Percentiles rank a stretch among this genome's conserved stretches.
Conservation (phyloP, 208 protist genomes). For the Porcisia hertigi region DNA sequence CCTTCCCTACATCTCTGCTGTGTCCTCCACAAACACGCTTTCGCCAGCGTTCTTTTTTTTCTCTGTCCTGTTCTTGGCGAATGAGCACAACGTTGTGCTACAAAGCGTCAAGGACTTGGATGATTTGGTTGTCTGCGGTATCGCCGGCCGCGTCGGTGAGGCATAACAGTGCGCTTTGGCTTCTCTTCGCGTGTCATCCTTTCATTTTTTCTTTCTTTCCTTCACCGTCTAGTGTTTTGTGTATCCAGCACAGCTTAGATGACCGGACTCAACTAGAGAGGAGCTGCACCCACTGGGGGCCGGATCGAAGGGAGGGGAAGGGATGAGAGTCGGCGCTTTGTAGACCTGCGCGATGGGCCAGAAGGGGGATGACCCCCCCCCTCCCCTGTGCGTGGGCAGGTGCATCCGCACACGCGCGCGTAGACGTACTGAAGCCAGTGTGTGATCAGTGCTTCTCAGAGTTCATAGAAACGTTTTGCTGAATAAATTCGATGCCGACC, state of each 20-base stretch:
- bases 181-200: not conserved
- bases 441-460: slow-evolving; percentile 24
- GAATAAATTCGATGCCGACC: not conserved
- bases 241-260: not conserved
- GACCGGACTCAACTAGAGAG: not conserved
- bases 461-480: slow-evolving; percentile 1
- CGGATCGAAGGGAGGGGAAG: not conserved
- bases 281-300: not conserved
- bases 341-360: not conserved
- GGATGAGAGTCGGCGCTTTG: not conserved
- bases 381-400: not conserved
- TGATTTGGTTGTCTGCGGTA: slow-evolving; percentile 61
- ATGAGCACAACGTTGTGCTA: slow-evolving; percentile 86
- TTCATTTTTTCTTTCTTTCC: not conserved
- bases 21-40: slow-evolving; percentile 79
- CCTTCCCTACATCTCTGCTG: slow-evolving; percentile 60
- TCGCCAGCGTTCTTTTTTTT: slow-evolving; percentile 93
- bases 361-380: no score
- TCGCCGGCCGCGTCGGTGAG: slow-evolving; percentile 36
- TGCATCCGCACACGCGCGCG: not conserved
- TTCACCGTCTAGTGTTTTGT: not conserved
- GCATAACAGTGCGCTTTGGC: not conserved
- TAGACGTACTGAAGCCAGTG: not conserved
- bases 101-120: slow-evolving; percentile 65
- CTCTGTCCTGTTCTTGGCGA: slow-evolving; percentile 88